phyloP scores from a whole-genome alignment of 768 basidiomycete genomes.

The Lactifluus pinguis region DNA sequence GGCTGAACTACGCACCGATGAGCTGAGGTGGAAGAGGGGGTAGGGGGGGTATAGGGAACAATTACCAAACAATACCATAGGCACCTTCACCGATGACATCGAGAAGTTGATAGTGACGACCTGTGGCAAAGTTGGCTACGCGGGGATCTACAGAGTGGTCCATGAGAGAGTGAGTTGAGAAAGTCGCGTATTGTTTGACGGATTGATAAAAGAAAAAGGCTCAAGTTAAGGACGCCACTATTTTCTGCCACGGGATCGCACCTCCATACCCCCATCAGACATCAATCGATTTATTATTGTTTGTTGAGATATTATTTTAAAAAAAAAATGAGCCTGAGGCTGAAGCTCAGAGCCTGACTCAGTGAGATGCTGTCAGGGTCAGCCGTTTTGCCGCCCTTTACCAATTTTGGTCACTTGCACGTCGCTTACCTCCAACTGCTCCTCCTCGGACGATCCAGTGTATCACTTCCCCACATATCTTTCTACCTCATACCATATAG shows the following conservation, averaged over 20 bases:
- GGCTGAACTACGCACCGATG: constrained; percentile 46
- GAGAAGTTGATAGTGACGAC: constrained; percentile 74
- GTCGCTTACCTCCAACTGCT: constrained; percentile 10
- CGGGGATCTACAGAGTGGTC: constrained; percentile 22
- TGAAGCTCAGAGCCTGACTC: no score
- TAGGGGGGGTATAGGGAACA: constrained; percentile 3
- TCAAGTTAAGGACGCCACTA: no score
- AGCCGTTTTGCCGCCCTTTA: neutral
- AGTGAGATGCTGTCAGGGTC: neutral
- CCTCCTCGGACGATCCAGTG: constrained; percentile 12
- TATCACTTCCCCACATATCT: constrained; percentile 10
- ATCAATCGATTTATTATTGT: no score
- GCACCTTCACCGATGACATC: constrained; percentile 88
- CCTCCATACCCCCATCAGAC: no score
- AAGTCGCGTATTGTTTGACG: no score
- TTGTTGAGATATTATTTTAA: no score
- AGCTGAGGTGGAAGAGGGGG: neutral
- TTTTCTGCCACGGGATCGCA: no score
- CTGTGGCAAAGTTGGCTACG: constrained; percentile 29
- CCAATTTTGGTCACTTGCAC: constrained; percentile 5
- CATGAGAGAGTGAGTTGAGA: constrained; percentile 18
- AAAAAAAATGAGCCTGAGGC: no score
- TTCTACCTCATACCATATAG: neutral
- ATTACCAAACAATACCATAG: constrained; percentile 84
- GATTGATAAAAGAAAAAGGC: no score